phyloP scores from a whole-genome alignment of 257 asterid species.

The Anisodus acutangulus region DNA sequence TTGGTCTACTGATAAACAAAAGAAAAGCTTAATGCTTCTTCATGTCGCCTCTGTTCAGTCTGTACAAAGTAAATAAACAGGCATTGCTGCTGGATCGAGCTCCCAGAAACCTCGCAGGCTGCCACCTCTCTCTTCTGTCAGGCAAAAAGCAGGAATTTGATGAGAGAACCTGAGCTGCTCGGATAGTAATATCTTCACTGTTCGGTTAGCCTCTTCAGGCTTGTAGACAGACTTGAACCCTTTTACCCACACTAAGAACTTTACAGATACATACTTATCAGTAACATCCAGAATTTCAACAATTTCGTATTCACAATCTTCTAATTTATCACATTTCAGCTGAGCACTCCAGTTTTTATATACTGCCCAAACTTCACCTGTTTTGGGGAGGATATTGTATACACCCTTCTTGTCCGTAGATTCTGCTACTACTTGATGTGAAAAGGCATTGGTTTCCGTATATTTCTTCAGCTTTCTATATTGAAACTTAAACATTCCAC shows the following conservation, averaged over 20 bases:
- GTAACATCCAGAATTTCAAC: conserved; percentile 39
- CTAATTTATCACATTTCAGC: conserved; percentile 32
- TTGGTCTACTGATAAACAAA: background rate
- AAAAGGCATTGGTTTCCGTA: conserved; percentile 31
- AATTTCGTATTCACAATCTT: conserved; percentile 35
- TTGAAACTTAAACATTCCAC: conserved; percentile 39
- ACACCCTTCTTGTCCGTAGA: conserved; percentile 23
- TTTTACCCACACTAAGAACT: conserved; percentile 32
- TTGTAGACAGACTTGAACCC: conserved; percentile 43
- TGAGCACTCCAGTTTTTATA: conserved; percentile 40
- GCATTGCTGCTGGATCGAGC: conserved; percentile 46
- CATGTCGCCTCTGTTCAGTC: conserved; percentile 25
- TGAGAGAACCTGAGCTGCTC: conserved; percentile 49
- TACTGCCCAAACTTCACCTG: conserved; percentile 49
- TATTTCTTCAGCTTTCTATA: conserved; percentile 3
- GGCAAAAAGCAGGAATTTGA: conserved; percentile 43
- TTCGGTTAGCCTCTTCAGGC: conserved; percentile 28
- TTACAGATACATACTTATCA: background rate
- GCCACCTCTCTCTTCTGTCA: conserved; percentile 42
- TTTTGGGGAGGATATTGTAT: conserved; percentile 37
- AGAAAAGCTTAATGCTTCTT: background rate
- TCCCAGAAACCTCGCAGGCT: conserved; percentile 40
- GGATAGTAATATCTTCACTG: conserved; percentile 25
- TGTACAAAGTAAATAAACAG: conserved; percentile 26
- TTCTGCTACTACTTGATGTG: conserved; percentile 38